phyloP scores from a whole-genome alignment of 805 yeast species.

The Jamesozyma jinghongensis region DNA sequence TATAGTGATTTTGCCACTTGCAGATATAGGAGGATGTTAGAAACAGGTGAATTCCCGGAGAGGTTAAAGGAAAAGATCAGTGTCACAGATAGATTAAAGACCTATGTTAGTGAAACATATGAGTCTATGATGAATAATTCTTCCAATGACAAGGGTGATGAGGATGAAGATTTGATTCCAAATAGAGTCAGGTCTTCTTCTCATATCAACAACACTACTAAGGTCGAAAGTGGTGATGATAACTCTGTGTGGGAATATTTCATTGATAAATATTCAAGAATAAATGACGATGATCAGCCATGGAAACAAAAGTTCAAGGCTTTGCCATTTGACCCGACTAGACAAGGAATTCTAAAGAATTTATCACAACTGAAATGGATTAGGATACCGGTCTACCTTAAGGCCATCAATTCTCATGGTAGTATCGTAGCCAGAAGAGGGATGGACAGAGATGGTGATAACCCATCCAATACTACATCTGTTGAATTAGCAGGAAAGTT shows the following conservation, averaged over 20 bases:
- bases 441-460: constrained; percentile 25
- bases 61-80: constrained; percentile 17
- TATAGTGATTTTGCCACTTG: constrained; percentile 24
- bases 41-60: constrained; percentile 15
- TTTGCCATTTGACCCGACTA: constrained; percentile 32
- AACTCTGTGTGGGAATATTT: constrained; percentile 21
- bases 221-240: constrained; percentile 3
- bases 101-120: constrained; percentile 17
- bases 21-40: constrained; percentile 19
- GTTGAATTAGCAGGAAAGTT: constrained; percentile 24
- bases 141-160: constrained; percentile 8
- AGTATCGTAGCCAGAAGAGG: constrained; percentile 77
- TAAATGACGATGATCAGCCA: constrained; percentile 9
- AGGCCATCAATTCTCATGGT: constrained; percentile 75
- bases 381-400: constrained; percentile 65
- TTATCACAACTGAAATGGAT: constrained; percentile 65
- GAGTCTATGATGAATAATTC: constrained; percentile 14
- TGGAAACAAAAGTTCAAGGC: constrained; percentile 12
- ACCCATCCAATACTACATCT: constrained; percentile 22
- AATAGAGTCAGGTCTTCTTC: constrained; percentile 1
- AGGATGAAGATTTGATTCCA: constrained; percentile 8
- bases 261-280: constrained; percentile 18
- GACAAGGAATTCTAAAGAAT: constrained; percentile 38
- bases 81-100: constrained; percentile 18
- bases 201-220: constrained; percentile 1